These are phyloP conservation scores for Microascus cirrosus DNA, from an alignment of 2,329 filamentous ascomycete species.

Conservation along the genomic window DNA sequence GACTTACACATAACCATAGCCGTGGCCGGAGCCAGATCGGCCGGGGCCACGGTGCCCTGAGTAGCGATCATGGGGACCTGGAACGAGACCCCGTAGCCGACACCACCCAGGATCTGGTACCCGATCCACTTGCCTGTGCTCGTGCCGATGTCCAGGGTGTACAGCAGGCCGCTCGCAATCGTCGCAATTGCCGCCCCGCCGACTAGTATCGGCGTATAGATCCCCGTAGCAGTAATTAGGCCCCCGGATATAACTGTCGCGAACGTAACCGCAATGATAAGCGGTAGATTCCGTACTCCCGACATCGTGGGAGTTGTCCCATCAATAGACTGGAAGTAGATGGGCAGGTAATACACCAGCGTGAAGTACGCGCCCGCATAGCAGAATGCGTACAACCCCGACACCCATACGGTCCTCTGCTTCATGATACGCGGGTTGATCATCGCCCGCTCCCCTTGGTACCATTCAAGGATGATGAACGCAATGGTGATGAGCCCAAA, in stretches of 20 bases:
- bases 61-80: constrained; percentile 41
- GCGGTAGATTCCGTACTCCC: constrained; percentile 33
- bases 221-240: constrained; percentile 25
- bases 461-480: constrained; percentile 26
- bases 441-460: constrained; percentile 32
- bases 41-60: constrained; percentile 25
- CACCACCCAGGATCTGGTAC: constrained; percentile 39
- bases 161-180: constrained; percentile 29
- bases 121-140: constrained; percentile 35
- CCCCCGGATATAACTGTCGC: constrained; percentile 25
- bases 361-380: constrained; percentile 30
- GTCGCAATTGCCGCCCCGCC: constrained; percentile 30
- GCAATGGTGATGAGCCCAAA: constrained; percentile 19
- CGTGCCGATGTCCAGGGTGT: constrained; percentile 25
- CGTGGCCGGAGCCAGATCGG: constrained; percentile 33
- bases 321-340: constrained; percentile 32
- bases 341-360: constrained; percentile 33
- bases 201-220: constrained; percentile 32
- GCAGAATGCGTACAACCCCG: constrained; percentile 27
- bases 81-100: constrained; percentile 30
- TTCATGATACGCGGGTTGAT: constrained; percentile 25
- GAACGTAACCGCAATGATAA: constrained; percentile 30
- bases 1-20: constrained; percentile 31
- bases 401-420: constrained; percentile 24
- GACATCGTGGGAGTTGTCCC: constrained; percentile 24